Evolutionary conservation across 1,139 yeast genomes (phyloP).

Genomic region (Yamadazyma triangularis): DNA sequence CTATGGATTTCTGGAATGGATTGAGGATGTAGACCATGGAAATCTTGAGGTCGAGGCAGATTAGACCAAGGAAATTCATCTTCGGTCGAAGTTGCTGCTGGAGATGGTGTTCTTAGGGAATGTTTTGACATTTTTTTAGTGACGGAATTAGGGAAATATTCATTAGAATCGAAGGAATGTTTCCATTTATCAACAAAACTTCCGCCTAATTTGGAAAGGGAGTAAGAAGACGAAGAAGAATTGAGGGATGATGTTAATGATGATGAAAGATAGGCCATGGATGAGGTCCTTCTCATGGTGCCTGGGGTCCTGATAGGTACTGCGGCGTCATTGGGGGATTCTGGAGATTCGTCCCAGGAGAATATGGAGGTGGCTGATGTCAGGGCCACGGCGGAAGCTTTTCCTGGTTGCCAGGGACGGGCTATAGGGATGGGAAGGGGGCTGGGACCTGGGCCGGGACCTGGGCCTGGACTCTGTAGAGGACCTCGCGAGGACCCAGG

Average conservation of each 20-base stretch:
- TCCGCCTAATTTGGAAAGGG: constrained; percentile 39
- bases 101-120: constrained; percentile 43
- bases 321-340: constrained; percentile 17
- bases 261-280: constrained; percentile 41
- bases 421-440: constrained; percentile 29
- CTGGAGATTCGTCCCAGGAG: constrained; percentile 37
- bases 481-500: not conserved
- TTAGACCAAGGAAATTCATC: constrained; percentile 39
- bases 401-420: no score
- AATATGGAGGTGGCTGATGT: constrained; percentile 2
- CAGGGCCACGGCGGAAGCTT: no score
- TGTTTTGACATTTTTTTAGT: constrained; percentile 27
- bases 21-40: no score
- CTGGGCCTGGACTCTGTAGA: constrained; percentile 1
- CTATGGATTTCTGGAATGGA: constrained; percentile 5
- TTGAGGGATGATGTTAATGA: constrained; percentile 36
- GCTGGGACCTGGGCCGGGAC: constrained; percentile 4
- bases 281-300: constrained; percentile 31
- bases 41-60: no score
- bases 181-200: constrained; percentile 48
- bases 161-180: constrained; percentile 20
- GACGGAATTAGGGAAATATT: constrained; percentile 5
- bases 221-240: constrained; percentile 39
- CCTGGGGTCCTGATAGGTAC: constrained; percentile 11
- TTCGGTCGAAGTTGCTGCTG: constrained; percentile 36